phyloP scores from a whole-genome alignment of 768 basidiomycete genomes.

The Panellus pusillus region DNA sequence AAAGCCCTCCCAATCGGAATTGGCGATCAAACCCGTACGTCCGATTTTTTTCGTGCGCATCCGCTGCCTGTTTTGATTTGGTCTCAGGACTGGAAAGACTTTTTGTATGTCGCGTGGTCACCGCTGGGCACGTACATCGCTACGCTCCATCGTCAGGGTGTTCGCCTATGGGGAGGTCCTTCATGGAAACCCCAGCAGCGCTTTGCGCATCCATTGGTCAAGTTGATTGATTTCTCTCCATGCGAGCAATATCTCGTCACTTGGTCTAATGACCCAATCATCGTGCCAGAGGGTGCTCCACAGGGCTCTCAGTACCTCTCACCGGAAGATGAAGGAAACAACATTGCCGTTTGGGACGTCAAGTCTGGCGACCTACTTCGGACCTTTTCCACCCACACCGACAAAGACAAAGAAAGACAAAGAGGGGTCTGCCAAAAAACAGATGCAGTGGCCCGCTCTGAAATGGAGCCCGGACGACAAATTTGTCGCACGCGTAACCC shows the following conservation, averaged over 20 bases:
- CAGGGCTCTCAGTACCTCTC: slow-evolving; percentile 87
- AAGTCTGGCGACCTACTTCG: slow-evolving; percentile 90
- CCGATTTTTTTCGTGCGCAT: not conserved
- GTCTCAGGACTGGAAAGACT: slow-evolving; percentile 88
- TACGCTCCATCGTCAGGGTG: slow-evolving; percentile 92
- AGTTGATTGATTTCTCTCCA: slow-evolving; percentile 95
- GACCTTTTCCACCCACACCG: slow-evolving; percentile 74
- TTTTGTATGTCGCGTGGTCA: slow-evolving; percentile 94
- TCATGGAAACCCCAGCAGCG: slow-evolving; percentile 88
- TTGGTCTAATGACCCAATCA: slow-evolving; percentile 94
- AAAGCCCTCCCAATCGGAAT: slow-evolving; percentile 81
- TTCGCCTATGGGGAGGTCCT: slow-evolving; percentile 92
- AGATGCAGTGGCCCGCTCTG: slow-evolving; percentile 91
- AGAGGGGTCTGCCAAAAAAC: slow-evolving; percentile 74
- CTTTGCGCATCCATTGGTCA: slow-evolving; percentile 94
- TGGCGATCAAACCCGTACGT: slow-evolving; percentile 77
- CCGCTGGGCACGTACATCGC: slow-evolving; percentile 94
- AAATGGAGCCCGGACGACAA: slow-evolving; percentile 99
- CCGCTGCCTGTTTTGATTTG: slow-evolving; percentile 15
- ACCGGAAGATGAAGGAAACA: slow-evolving; percentile 94
- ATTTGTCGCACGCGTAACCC: slow-evolving; percentile 85
- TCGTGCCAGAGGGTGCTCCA: slow-evolving; percentile 75
- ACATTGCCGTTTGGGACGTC: slow-evolving; percentile 98
- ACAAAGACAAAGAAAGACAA: too few species aligned
- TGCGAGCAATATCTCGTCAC: slow-evolving; percentile 96